phyloP scores from a whole-genome alignment of 257 asterid genomes.

The Ilex aquifolium region DNA sequence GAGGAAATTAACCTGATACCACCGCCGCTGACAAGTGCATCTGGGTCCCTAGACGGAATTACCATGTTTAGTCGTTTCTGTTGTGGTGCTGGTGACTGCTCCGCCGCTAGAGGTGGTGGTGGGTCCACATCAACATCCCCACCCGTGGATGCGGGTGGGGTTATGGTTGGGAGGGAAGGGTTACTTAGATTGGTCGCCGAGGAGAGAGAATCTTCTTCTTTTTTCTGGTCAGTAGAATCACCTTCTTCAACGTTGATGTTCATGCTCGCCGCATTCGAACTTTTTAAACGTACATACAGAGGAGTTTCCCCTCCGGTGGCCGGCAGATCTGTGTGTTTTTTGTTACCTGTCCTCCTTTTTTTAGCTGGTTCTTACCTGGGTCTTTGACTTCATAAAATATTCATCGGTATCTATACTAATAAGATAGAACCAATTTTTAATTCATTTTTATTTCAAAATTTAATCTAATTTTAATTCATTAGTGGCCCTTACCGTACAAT shows the following conservation, averaged over 20 bases:
- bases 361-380: too few species aligned
- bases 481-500: too few species aligned
- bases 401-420: too few species aligned
- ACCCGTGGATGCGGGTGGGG: constrained; percentile 1
- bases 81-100: constrained; percentile 11
- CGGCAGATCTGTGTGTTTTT: too few species aligned
- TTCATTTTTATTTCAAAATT: too few species aligned
- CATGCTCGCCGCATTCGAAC: constrained; percentile 16
- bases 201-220: constrained; percentile 6
- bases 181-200: constrained; percentile 8
- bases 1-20: constrained; percentile 40
- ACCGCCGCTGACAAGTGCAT: constrained; percentile 52
- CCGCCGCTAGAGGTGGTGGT: constrained; percentile 15
- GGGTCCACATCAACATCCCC: constrained; percentile 2
- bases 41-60: constrained; percentile 37
- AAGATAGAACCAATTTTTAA: too few species aligned
- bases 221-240: too few species aligned
- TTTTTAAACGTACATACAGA: too few species aligned
- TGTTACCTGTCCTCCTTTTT: too few species aligned
- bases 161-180: background rate
- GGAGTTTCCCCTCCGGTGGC: too few species aligned
- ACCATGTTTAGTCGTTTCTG: constrained; percentile 6
- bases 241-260: background rate
- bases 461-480: too few species aligned
- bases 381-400: too few species aligned